Evolutionary conservation across 192 early-diverging fungal genomes (phyloP).

Genomic region (Paraglomus occultum): DNA sequence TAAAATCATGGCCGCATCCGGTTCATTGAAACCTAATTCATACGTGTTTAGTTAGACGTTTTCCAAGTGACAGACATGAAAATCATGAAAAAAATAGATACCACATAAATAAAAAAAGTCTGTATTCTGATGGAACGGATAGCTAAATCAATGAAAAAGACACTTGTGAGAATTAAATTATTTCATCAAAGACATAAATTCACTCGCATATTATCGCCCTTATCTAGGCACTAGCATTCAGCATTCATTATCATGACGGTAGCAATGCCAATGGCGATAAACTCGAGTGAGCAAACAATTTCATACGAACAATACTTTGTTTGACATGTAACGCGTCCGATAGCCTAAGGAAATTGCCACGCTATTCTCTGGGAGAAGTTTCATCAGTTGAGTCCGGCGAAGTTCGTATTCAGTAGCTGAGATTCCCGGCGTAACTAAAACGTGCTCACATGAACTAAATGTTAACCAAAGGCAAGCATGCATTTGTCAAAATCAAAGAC

Average conservation of each 20-base stretch:
- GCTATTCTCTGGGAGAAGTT: constrained; percentile 60
- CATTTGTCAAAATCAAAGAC: neutral
- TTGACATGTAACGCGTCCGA: constrained; percentile 78
- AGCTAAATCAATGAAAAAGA: constrained; percentile 40
- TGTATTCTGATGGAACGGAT: constrained; percentile 91
- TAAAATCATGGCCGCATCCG: constrained; percentile 73
- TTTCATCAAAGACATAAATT: neutral
- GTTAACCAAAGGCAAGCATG: neutral
- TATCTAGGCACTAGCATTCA: neutral
- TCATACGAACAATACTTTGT: constrained; percentile 76
- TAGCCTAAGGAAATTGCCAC: constrained; percentile 72
- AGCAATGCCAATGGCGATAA: neutral
- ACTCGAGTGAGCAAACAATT: neutral
- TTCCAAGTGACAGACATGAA: neutral
- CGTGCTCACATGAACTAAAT: constrained; percentile 13
- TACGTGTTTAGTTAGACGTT: neutral
- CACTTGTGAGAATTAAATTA: constrained; percentile 6
- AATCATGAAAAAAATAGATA: constrained; percentile 26
- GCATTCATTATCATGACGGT: neutral
- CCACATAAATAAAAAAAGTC: constrained; percentile 83
- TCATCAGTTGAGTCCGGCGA: constrained; percentile 65
- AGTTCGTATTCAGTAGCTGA: constrained; percentile 70
- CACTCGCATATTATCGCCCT: neutral
- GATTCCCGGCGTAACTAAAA: constrained; percentile 77
- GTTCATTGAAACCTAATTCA: constrained; percentile 82